Evolutionary conservation across 2,329 filamentous ascomycete genomes (phyloP).

Genomic region (Aureobasidium sp.): DNA sequence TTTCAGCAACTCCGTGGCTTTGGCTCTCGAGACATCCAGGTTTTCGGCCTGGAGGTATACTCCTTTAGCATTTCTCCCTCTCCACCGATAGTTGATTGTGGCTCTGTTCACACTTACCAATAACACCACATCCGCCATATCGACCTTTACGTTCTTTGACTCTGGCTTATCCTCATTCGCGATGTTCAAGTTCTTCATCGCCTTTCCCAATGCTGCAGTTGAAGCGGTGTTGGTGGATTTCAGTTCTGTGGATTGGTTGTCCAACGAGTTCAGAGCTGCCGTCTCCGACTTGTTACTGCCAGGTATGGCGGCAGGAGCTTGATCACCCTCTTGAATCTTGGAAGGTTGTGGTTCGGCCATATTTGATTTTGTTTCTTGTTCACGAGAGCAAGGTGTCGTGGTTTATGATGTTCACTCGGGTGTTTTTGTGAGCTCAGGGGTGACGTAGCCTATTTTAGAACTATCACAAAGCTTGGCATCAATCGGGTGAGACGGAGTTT

Average conservation of each 20-base stretch:
- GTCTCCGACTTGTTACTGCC: slow-evolving; percentile 65
- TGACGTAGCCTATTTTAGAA: background rate
- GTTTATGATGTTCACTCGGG: background rate
- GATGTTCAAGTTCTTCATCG: slow-evolving; percentile 54
- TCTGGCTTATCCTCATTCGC: background rate
- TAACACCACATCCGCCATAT: slow-evolving; percentile 59
- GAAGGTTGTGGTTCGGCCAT: slow-evolving; percentile 58
- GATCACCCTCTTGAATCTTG: slow-evolving; percentile 50
- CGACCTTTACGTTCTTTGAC: slow-evolving; percentile 55
- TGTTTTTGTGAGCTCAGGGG: background rate
- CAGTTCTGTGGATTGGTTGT: slow-evolving; percentile 37
- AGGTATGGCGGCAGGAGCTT: slow-evolving; percentile 44
- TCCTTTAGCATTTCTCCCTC: background rate
- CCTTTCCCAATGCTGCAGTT: slow-evolving; percentile 60
- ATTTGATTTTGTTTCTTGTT: background rate
- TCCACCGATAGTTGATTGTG: no score
- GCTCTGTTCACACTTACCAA: slow-evolving; percentile 43
- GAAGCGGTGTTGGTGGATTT: slow-evolving; percentile 51
- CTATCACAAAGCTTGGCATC: background rate
- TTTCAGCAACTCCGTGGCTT: slow-evolving; percentile 66
- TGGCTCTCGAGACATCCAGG: slow-evolving; percentile 61
- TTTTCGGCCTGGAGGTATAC: slow-evolving; percentile 50
- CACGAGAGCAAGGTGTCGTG: background rate
- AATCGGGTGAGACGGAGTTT: background rate
- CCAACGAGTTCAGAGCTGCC: slow-evolving; percentile 62